Base-by-base conservation (phyloP, 345 rosid genomes). In the Linum lewisii region DNA sequence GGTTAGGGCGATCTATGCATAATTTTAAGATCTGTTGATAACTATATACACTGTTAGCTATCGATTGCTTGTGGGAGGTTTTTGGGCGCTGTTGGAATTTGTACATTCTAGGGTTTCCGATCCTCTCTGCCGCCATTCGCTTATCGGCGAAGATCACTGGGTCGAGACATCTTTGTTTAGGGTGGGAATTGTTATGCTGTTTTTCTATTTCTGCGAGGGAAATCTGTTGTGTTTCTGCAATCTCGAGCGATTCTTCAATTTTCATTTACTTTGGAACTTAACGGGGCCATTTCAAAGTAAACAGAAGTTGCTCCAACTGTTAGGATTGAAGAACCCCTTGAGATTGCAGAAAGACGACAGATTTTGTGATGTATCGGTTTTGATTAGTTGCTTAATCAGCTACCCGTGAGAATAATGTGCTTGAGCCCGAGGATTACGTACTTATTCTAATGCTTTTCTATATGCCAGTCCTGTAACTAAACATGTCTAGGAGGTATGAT, bases 401-500 rank as follows among this genome's bases (percentile, higher is more conserved):
- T 42, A 42, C 15, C 47, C 47, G 3, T 6, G 15, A 7, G 15
- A 11, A 3, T 0, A 16, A 16, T 42, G 47, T 42, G 16, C 14
- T 42, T 42, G 18, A 42, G 13, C 47, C 13, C 18, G 13, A 42
- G 47, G 18, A 42, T 2, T 11, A 11, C 15, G 3, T 11, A 42
- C 47, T 42, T 42, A 42, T 16, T 4, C 18, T 42, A 42, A 11
- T 42, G 1, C 47, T 42, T n/a, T 42, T 42, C 47, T 42, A 16
- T 11, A 42, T 42, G 47, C 47, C 47, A 42, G 47, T 42, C 34
- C 7, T 42, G 47, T 5, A 11, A 4, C 14, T 42, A 52, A 24
- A 20, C 23, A 91, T 92, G 97, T 88, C 98, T 72, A 84, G 98
- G 58, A 88, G 98, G 78, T 92, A 86, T 65, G 98, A 92, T 81